A percentile compares a stretch with the other conserved stretches of the same genome.
These are phyloP conservation scores for Aphanomyces euteiches DNA, from an alignment of 352 stramenopile genomes.

Conservation along the genomic window DNA sequence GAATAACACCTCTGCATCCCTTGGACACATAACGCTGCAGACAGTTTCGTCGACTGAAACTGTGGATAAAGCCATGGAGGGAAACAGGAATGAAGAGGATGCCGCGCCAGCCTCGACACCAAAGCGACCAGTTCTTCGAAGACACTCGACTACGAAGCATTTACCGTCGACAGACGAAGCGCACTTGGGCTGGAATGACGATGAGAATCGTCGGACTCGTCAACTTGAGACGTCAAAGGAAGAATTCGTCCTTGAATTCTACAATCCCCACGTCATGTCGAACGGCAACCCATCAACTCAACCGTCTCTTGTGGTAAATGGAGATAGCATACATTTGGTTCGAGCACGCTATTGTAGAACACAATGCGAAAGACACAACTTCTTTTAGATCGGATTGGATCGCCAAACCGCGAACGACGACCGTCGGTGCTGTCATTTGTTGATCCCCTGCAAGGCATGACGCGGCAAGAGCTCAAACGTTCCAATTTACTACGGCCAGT, in stretches of 20 bases:
- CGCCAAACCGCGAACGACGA: background rate
- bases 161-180: background rate
- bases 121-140: constrained; percentile 2
- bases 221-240: constrained; percentile 39
- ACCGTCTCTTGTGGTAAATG: too few relatives aligned
- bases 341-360: too few relatives aligned
- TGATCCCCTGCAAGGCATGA: constrained; percentile 12
- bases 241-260: constrained; percentile 23
- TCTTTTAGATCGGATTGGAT: too few relatives aligned
- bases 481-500: constrained; percentile 13
- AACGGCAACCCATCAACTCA: too few relatives aligned
- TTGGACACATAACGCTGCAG: too few relatives aligned
- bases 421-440: constrained; percentile 10
- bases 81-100: background rate
- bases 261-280: constrained; percentile 10
- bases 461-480: background rate
- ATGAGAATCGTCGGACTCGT: constrained; percentile 34
- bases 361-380: too few relatives aligned
- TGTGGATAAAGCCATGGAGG: background rate
- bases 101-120: background rate
- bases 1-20: too few relatives aligned
- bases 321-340: too few relatives aligned
- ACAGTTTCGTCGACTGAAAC: too few relatives aligned
- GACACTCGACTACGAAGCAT: background rate
- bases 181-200: constrained; percentile 15